Evolutionary conservation across 345 rosid genomes (phyloP), one percentile per base, ranked within the genome.

Genomic region (Citrus hindsii): DNA sequence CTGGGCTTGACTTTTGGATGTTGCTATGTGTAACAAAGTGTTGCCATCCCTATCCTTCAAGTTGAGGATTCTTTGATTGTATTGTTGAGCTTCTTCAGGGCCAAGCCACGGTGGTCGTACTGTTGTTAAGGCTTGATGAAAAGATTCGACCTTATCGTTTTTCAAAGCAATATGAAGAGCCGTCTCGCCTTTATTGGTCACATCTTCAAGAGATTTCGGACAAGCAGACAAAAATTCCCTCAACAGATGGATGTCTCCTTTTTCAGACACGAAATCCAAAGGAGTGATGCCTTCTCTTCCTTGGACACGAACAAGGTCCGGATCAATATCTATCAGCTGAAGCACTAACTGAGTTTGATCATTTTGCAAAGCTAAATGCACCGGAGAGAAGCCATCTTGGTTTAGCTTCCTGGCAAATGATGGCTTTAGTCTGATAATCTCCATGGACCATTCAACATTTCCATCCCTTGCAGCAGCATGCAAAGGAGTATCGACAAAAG

Each of bases 351-450:
- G 33, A 8, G 14, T 33, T 3, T 82, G 73, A 6, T 69, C 7
- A 0, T 72, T 55, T 19, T 75, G 69, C 12, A 85, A 35, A 5
- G 88, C 86, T 6, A 85, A 65, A 28, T 85, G 86, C 71, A 85
- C 46, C 14, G 88, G 88, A 18, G 73, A 74, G 27, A 69, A 40
- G 12, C 88, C 88, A 4, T 59, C 56, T 4, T 24, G 70, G 66
- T 83, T 87, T 21, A 78, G 79, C 62, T 79, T 87, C 40, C 71
- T 67, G 48, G 79, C 73, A 66, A 85, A 83, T 65, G 83, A 85
- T 25, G 88, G 90, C 70, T 69, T 76, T 72, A 87, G 53, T 71
- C 75, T 79, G 74, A 82, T 68, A 0, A 42, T 37, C 38, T 37
- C 38, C 38, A 6, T 37, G 38, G 38, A 37, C 38, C 7, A 37